Evolutionary conservation across 345 rosid species (phyloP).

Genomic region (Cardamine resedifolia): DNA sequence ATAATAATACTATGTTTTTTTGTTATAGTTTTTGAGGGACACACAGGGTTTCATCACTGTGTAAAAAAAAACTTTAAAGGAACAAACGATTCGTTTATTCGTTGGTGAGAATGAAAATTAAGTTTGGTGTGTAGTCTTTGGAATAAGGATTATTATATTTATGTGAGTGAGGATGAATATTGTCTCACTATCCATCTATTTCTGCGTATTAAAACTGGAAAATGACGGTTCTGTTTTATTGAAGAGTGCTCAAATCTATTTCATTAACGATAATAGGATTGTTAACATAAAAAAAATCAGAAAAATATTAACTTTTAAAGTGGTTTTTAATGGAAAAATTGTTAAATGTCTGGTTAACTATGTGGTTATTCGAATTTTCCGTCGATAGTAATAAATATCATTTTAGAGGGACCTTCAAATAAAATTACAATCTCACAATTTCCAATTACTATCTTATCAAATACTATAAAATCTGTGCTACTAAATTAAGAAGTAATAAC

Average conservation of each 20-base stretch:
- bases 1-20: background rate
- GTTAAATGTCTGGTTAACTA: background rate
- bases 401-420: no score
- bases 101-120: slow-evolving; percentile 10
- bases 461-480: no score
- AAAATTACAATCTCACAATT: no score
- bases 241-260: background rate
- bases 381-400: no score
- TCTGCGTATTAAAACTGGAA: background rate
- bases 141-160: slow-evolving; percentile 21
- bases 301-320: background rate
- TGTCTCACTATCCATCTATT: background rate
- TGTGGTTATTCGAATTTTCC: no score
- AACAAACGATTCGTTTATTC: slow-evolving; percentile 37
- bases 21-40: slow-evolving; percentile 5
- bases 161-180: slow-evolving; percentile 16
- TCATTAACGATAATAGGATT: background rate
- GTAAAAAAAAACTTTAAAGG: background rate
- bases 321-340: background rate
- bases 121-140: slow-evolving; percentile 7
- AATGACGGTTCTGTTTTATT: background rate
- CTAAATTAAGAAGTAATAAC: no score
- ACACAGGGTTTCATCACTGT: background rate
- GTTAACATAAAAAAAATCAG: background rate
- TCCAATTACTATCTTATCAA: no score